Evolutionary conservation across 257 asterid species (phyloP), one percentile per base, ranked within the genome.

Genomic region (Penstemon newberryi): DNA sequence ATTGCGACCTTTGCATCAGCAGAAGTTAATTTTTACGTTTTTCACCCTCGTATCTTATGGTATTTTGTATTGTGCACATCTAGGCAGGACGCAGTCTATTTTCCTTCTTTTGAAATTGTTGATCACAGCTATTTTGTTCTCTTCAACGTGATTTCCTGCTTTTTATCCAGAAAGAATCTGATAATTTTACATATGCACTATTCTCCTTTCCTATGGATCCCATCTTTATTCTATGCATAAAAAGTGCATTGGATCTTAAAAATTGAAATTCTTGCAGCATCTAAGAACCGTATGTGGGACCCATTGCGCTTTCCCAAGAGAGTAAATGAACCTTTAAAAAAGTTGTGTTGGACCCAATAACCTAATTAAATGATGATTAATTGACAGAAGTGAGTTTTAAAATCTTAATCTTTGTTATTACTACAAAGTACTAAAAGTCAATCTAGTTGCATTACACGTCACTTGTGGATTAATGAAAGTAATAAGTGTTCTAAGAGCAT

Each of bases 301-400:
- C 66, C 83, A 59, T 71, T 79, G 72, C 69, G 70, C 80, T 78
- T 70, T 71, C 79, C 83, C 75, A 70, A 78, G 75, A 74, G 77
- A 74, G 67, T 66, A 66, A 65, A 7, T 43, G 41, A 44, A 43
- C 40, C 65, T 60, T 60, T 15, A 5, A n/a, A 25, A 52, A 66
- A 13, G 12, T 53, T 2, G 43, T 7, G 63, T 62, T 44, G 72
- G 77, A 41, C 71, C 79, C 71, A 25, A 25, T 25, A 67, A 70
- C 54, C 38, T 51, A 78, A 74, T 42, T 60, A 60, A 70, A 55
- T 43, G 42, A 55, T 37, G 60, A 73, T 59, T 11, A 52, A 46
- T 12, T 18, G 5, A 41, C 59, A 25, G n/a, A 54, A 36, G 39
- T 51, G 5, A 43, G 9, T 4, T 57, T 45, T 60, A 33, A 49